These are phyloP conservation scores for Irpex sp. DNA, from an alignment of 1,284 basidiomycete genomes.

Conservation along the genomic window DNA sequence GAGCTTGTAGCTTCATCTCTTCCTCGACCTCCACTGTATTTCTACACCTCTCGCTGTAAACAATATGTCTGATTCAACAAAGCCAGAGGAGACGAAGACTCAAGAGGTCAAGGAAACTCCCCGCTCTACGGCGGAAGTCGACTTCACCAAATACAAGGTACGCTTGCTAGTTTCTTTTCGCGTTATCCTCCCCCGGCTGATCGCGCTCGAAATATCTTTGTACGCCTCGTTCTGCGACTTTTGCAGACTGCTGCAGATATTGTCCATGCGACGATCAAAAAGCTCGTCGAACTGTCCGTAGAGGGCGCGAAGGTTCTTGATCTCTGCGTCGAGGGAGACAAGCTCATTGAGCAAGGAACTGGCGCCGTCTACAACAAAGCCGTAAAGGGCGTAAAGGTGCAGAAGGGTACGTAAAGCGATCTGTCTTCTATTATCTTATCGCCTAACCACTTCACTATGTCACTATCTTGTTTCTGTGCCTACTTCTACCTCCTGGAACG, in stretches of 20 bases:
- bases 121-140: constrained; percentile 58
- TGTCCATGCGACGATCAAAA: constrained; percentile 82
- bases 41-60: background rate
- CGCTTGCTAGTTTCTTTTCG: constrained; percentile 13
- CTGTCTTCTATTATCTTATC: constrained; percentile 8
- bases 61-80: constrained; percentile 12
- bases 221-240: constrained; percentile 13
- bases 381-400: constrained; percentile 82
- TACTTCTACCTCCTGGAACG: background rate
- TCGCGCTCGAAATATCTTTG: constrained; percentile 18
- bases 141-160: constrained; percentile 84
- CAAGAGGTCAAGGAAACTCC: constrained; percentile 27
- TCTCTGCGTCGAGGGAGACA: constrained; percentile 90
- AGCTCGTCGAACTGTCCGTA: constrained; percentile 71
- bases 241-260: constrained; percentile 87
- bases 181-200: constrained; percentile 3
- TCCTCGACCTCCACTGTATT: constrained; percentile 1
- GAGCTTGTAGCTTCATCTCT: constrained; percentile 3
- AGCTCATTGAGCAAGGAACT: constrained; percentile 84
- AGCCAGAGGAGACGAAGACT: constrained; percentile 12
- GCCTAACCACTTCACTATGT: background rate
- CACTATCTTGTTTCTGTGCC: background rate
- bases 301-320: constrained; percentile 90
- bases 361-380: constrained; percentile 87
- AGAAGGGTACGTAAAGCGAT: constrained; percentile 64